Percentiles rank a stretch among this genome's conserved stretches.
Conservation (phyloP, 2,329 filamentous ascomycete genomes). For the Alternaria postmessia region DNA sequence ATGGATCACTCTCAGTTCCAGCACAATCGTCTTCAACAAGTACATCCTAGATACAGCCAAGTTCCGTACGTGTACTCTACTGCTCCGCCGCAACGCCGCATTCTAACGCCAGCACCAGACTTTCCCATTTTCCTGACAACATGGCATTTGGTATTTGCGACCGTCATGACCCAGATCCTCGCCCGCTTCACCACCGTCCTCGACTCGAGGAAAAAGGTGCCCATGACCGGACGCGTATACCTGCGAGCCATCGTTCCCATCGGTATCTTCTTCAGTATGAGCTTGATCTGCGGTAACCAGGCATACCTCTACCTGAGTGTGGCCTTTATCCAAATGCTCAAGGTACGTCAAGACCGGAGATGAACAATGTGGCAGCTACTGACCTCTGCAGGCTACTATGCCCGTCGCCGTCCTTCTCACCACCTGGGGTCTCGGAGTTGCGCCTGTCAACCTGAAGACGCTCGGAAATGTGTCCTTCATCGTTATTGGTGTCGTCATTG, state of each 20-base stretch:
- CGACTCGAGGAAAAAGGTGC: constrained; percentile 93
- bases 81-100: constrained; percentile 5
- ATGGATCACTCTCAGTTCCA: constrained; percentile 93
- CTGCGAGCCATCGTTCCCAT: constrained; percentile 93
- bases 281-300: constrained; percentile 94
- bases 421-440: constrained; percentile 86
- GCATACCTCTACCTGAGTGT: constrained; percentile 96
- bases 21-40: constrained; percentile 99
- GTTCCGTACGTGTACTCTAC: constrained; percentile 71
- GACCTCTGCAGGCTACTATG: constrained; percentile 75
- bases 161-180: constrained; percentile 91
- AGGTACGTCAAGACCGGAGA: constrained; percentile 64
- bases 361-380: not conserved
- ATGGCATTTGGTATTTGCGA: constrained; percentile 94
- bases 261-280: constrained; percentile 93
- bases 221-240: constrained; percentile 96
- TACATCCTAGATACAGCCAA: constrained; percentile 87
- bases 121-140: constrained; percentile 76
- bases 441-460: constrained; percentile 82
- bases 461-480: constrained; percentile 95
- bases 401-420: constrained; percentile 91
- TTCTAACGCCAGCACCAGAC: constrained; percentile 43
- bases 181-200: constrained; percentile 88
- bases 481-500: constrained; percentile 92
- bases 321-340: constrained; percentile 99